Evolutionary conservation across 768 basidiomycete species (phyloP).

Genomic region (Phylloporus arenicola): DNA sequence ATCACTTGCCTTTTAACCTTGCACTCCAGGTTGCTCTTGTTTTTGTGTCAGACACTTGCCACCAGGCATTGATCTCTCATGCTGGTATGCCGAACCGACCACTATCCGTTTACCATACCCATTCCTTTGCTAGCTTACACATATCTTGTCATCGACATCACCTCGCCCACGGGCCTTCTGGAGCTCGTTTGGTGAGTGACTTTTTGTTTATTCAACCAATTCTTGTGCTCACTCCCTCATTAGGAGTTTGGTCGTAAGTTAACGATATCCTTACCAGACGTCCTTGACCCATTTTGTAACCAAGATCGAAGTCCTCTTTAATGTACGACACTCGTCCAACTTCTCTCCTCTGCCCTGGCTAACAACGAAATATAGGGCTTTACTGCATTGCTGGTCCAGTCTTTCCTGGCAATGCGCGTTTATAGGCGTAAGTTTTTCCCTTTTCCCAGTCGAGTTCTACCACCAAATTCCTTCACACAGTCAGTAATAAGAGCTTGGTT

Average conservation of each 20-base stretch:
- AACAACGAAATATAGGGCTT: conserved; percentile 28
- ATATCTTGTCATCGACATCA: conserved; percentile 42
- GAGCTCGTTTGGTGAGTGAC: conserved; percentile 41
- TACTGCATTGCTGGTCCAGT: conserved; percentile 53
- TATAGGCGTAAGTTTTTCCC: conserved; percentile 39
- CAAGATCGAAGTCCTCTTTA: conserved; percentile 51
- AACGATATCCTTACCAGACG: not conserved
- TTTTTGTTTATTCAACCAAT: not conserved
- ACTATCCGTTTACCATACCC: not conserved
- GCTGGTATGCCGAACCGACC: conserved; percentile 32
- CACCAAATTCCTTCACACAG: conserved; percentile 26
- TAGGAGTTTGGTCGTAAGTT: conserved; percentile 27
- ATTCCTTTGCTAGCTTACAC: conserved; percentile 37
- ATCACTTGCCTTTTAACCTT: not conserved
- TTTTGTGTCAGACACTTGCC: conserved; percentile 49
- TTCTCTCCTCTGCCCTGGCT: not conserved
- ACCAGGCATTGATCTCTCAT: conserved; percentile 55
- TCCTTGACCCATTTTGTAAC: conserved; percentile 1
- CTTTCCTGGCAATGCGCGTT: conserved; percentile 50
- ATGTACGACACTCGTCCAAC: conserved; percentile 25
- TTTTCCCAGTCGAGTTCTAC: not conserved
- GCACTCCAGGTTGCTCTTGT: conserved; percentile 44
- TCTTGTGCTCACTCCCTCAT: not conserved
- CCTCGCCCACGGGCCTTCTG: conserved; percentile 22
- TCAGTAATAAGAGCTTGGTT: conserved; percentile 46